phyloP scores from a whole-genome alignment of 1,284 basidiomycete species.

The Taiwanofungus camphoratus region DNA sequence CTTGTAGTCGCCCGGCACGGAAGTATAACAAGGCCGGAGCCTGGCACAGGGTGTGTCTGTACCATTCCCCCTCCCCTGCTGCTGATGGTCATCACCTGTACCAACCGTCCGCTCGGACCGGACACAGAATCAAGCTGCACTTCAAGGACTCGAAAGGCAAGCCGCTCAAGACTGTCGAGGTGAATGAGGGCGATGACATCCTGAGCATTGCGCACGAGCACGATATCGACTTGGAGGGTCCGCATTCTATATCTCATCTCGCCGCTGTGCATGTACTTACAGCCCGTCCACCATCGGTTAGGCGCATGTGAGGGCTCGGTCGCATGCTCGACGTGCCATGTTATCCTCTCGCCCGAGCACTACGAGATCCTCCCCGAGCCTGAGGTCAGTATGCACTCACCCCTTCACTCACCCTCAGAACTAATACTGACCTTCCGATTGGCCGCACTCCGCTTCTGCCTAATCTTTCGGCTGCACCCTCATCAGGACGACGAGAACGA shows the following conservation, averaged over 20 bases:
- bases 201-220: constrained; percentile 91
- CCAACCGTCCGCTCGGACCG: constrained; percentile 5
- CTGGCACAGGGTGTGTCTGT: constrained; percentile 59
- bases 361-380: constrained; percentile 89
- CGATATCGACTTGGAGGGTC: constrained; percentile 96
- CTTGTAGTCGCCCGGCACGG: constrained; percentile 29
- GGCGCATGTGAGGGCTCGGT: constrained; percentile 96
- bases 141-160: constrained; percentile 88
- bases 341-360: constrained; percentile 79
- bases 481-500: constrained; percentile 92
- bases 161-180: constrained; percentile 84
- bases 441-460: too few relatives aligned
- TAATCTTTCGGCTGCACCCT: too few relatives aligned
- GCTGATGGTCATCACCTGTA: too few relatives aligned
- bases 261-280: background rate
- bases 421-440: too few relatives aligned
- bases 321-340: constrained; percentile 97
- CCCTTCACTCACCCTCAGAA: background rate
- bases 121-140: constrained; percentile 74
- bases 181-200: constrained; percentile 91
- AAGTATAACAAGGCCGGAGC: constrained; percentile 47
- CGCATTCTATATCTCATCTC: constrained; percentile 18
- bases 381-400: constrained; percentile 33
- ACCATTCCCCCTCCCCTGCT: constrained; percentile 5
- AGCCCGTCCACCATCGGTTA: constrained; percentile 24